Evolutionary conservation across 2,329 filamentous ascomycete species (phyloP).

Genomic region (Neopestalotiopsis clavispora): DNA sequence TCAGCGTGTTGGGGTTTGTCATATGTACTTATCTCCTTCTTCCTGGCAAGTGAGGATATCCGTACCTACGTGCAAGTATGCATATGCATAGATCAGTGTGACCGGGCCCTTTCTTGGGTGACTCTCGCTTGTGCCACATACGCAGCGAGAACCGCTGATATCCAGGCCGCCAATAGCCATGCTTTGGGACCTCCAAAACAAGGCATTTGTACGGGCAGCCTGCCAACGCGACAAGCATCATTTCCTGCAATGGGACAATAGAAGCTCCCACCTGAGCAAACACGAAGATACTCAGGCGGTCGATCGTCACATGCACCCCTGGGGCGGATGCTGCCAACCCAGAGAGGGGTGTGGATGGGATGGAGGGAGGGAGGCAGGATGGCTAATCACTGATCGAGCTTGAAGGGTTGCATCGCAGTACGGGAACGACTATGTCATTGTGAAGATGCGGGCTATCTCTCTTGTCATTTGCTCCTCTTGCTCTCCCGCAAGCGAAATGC

Average conservation of each 20-base stretch:
- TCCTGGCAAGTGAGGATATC: background rate
- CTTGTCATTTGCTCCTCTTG: background rate
- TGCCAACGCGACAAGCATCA: background rate
- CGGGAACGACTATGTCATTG: constrained; percentile 6
- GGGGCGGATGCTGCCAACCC: constrained; percentile 5
- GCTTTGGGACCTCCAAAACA: background rate
- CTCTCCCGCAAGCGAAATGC: constrained; percentile 16
- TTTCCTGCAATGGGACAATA: background rate
- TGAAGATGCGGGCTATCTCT: background rate
- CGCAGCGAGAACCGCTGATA: background rate
- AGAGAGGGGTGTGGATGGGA: background rate
- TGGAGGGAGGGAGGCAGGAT: constrained; percentile 22
- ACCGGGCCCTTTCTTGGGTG: background rate
- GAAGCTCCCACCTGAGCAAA: background rate
- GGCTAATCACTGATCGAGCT: constrained; percentile 6
- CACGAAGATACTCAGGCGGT: background rate
- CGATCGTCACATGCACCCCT: constrained; percentile 24
- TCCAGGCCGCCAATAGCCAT: background rate
- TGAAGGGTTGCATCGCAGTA: constrained; percentile 16
- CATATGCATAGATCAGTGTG: background rate
- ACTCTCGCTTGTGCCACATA: constrained; percentile 6
- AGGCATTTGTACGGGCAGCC: background rate
- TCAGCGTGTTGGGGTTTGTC: constrained; percentile 19
- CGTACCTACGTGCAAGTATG: constrained; percentile 17
- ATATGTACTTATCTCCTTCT: constrained; percentile 3